These are phyloP conservation scores for Eucalyptus pauciflora DNA, from an alignment of 345 rosid genomes.

Conservation along the genomic window DNA sequence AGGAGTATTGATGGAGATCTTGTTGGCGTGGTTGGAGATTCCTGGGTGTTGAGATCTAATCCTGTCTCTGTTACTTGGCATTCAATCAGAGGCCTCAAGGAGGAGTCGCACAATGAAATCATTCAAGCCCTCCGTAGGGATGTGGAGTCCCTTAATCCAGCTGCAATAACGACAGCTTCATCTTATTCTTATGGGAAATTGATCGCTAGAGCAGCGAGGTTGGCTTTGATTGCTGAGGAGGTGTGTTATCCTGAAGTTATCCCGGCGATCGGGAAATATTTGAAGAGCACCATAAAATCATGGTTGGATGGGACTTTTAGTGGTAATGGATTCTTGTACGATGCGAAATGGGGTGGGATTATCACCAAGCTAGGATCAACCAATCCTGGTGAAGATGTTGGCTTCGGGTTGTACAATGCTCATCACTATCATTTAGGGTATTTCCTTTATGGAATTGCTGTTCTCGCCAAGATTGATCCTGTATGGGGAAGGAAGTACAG, in stretches of 20 bases:
- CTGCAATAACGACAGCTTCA: constrained; percentile 26
- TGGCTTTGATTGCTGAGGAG: constrained; percentile 88
- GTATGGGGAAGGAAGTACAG: constrained; percentile 74
- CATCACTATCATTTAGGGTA: constrained; percentile 89
- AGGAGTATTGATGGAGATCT: constrained; percentile 80
- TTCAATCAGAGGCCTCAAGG: constrained; percentile 51
- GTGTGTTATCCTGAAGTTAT: constrained; percentile 48
- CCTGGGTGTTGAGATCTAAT: constrained; percentile 50
- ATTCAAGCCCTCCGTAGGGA: constrained; percentile 49
- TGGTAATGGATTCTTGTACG: constrained; percentile 71
- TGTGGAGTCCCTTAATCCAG: constrained; percentile 40
- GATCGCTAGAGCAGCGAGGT: constrained; percentile 72
- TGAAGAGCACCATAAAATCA: constrained; percentile 63
- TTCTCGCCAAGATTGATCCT: constrained; percentile 67
- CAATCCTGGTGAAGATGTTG: constrained; percentile 72
- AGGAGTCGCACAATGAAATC: constrained; percentile 41
- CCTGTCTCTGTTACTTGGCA: constrained; percentile 78
- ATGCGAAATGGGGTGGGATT: constrained; percentile 79
- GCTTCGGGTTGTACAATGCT: constrained; percentile 69
- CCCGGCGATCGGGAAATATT: constrained; percentile 41
- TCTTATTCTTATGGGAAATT: constrained; percentile 76
- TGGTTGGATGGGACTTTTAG: constrained; percentile 76
- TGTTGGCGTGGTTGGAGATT: constrained; percentile 74
- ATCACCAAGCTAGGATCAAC: constrained; percentile 52
- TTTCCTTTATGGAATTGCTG: constrained; percentile 79